Percentiles rank a stretch among this genome's conserved stretches.
Conservation (phyloP, 805 yeast species). For the Nakazawaea molendinolei region DNA sequence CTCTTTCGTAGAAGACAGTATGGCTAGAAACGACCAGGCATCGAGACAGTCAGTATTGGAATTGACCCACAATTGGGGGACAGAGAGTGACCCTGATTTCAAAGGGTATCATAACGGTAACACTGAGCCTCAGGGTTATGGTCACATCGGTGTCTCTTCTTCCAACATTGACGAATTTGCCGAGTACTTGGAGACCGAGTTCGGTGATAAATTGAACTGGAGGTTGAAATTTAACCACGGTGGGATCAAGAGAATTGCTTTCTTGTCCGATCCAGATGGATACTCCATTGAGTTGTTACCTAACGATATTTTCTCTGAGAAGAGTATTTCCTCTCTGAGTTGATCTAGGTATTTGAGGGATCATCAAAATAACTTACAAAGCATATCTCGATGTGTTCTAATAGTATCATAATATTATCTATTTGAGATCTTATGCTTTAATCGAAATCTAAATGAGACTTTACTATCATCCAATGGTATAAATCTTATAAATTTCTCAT, state of each 20-base stretch:
- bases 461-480: no score
- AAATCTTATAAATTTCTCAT: no score
- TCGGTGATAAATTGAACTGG: slow-evolving; percentile 50
- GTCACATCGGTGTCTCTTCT: slow-evolving; percentile 74
- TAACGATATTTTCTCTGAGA: slow-evolving; percentile 22
- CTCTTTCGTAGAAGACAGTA: slow-evolving; percentile 33
- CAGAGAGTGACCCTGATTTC: slow-evolving; percentile 72
- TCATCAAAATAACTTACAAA: no score
- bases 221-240: slow-evolving; percentile 50
- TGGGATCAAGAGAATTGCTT: slow-evolving; percentile 50
- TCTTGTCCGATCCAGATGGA: slow-evolving; percentile 85
- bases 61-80: slow-evolving; percentile 93
- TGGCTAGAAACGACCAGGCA: slow-evolving; percentile 27
- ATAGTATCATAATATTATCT: no score
- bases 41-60: slow-evolving; percentile 69
- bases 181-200: slow-evolving; percentile 35
- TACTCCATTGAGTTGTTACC: slow-evolving; percentile 72
- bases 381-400: no score
- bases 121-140: slow-evolving; percentile 73
- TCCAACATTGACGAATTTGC: slow-evolving; percentile 55
- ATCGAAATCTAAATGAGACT: no score
- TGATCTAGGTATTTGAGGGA: neutral
- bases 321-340: neutral
- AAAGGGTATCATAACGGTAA: slow-evolving; percentile 79
- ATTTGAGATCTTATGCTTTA: no score